Percentiles rank a stretch among this genome's conserved stretches.
Conservation (phyloP, 306 rosid species). For the Canavalia gladiata region DNA sequence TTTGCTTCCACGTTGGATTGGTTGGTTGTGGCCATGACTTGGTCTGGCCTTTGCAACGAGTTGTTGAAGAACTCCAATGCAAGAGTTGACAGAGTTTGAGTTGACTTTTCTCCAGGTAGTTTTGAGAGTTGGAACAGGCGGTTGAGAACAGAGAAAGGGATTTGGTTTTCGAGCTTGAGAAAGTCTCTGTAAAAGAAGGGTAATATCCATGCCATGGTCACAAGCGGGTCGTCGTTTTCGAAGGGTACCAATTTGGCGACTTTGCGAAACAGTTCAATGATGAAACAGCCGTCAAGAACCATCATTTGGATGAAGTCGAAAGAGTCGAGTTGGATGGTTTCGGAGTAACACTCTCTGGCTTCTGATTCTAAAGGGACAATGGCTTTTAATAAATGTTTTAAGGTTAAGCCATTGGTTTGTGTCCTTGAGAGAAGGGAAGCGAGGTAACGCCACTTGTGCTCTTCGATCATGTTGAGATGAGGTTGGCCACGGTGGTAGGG, state of each 20-base stretch:
- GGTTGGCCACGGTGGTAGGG: conserved; percentile 64
- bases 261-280: conserved; percentile 64
- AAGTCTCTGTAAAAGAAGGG: conserved; percentile 65
- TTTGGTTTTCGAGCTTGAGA: conserved; percentile 79
- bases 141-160: conserved; percentile 69
- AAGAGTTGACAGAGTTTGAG: conserved; percentile 45
- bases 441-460: conserved; percentile 69
- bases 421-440: conserved; percentile 57
- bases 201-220: conserved; percentile 61
- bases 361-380: conserved; percentile 47
- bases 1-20: conserved; percentile 28
- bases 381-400: conserved; percentile 42
- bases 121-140: conserved; percentile 50
- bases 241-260: conserved; percentile 38
- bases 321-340: conserved; percentile 36
- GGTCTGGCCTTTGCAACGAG: conserved; percentile 55
- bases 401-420: background rate
- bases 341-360: conserved; percentile 73
- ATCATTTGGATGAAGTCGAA: conserved; percentile 65
- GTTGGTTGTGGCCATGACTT: conserved; percentile 19
- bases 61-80: conserved; percentile 69
- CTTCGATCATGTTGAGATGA: conserved; percentile 64
- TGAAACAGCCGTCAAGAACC: conserved; percentile 79
- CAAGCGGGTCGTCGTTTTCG: conserved; percentile 59
- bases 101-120: conserved; percentile 4